These are phyloP conservation scores for Epichloe coenophiala DNA, from an alignment of 2,329 filamentous ascomycete species.

Conservation along the genomic window DNA sequence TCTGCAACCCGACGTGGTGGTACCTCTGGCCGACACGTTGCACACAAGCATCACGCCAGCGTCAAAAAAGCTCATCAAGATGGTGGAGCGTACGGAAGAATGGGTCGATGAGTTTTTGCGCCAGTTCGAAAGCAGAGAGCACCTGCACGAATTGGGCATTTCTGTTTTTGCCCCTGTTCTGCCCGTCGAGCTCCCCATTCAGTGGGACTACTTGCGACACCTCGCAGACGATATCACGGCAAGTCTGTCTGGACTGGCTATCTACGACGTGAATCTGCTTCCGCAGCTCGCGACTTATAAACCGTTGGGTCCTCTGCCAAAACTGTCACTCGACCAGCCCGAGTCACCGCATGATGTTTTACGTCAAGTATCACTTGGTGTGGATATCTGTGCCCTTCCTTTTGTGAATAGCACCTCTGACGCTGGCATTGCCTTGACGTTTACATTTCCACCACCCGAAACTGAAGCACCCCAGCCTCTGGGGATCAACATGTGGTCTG, in stretches of 20 bases:
- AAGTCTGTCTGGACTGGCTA: slow-evolving; percentile 52
- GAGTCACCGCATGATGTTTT: slow-evolving; percentile 64
- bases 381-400: slow-evolving; percentile 67
- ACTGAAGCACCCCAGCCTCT: slow-evolving; percentile 31
- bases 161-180: slow-evolving; percentile 54
- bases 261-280: slow-evolving; percentile 63
- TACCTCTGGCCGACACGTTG: slow-evolving; percentile 63
- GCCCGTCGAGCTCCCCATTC: slow-evolving; percentile 59
- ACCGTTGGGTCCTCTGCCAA: slow-evolving; percentile 48
- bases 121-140: slow-evolving; percentile 14
- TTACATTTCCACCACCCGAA: slow-evolving; percentile 48
- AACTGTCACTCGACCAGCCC: slow-evolving; percentile 59
- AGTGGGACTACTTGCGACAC: slow-evolving; percentile 67
- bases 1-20: slow-evolving; percentile 67
- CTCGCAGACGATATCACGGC: slow-evolving; percentile 50
- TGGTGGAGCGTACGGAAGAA: slow-evolving; percentile 72
- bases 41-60: slow-evolving; percentile 37
- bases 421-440: slow-evolving; percentile 70
- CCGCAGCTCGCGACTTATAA: slow-evolving; percentile 45
- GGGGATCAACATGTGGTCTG: slow-evolving; percentile 66
- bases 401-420: slow-evolving; percentile 67
- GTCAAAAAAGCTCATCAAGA: slow-evolving; percentile 63
- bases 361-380: slow-evolving; percentile 58
- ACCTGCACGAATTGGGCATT: slow-evolving; percentile 16
- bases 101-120: slow-evolving; percentile 62